Base-by-base conservation (phyloP, 176 grass and related monocot species). In the Cocos nucifera region DNA sequence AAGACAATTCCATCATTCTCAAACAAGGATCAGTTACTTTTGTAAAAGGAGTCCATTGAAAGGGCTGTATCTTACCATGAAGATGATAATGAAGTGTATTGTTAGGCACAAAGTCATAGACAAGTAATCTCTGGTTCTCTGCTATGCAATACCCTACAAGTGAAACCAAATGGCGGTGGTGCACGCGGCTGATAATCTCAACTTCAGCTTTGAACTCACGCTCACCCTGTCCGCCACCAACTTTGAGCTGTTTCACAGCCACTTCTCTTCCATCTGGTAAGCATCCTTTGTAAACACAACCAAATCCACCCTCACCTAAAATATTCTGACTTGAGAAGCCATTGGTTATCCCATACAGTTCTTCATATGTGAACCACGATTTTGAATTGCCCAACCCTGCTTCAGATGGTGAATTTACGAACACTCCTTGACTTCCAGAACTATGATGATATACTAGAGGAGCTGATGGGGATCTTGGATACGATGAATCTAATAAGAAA, bases 131-230 rank as follows among this genome's bases (percentile, higher is more conserved):
- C 50, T 97, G 93, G 52, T 88, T 78, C 52, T 91, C 84, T 8
- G 81, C 70, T 30, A 97, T 88, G 81, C 87, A 97, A 74, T 80
- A 97, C 4, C 87, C 84, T 58, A 91, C 84, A 19, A 97, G 84
- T 5, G 93, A 88, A 23, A 97, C 87, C 63, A 97, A 76, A 73
- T 97, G 93, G 19, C 78, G 76, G 57, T 97, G 87, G 73, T 97
- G 93, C 4, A 91, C 79, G 15, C 84, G 65, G 76, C 78, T 97
- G 70, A 97, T 97, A 71, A 97, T 97, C 76, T 97, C 93, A 16
- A 97, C 93, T 81, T 97, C 84, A 7, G 92, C 92, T 75, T 90
- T 79, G 78, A 96, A 96, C 69, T 96, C 92, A 4, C 92, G 78
- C 78, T 96, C 92, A 0, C 92, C 92, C 75, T 96, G 92, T 21